phyloP scores from a whole-genome alignment of 352 stramenopile genomes.

The Globisporangium emineosum region DNA sequence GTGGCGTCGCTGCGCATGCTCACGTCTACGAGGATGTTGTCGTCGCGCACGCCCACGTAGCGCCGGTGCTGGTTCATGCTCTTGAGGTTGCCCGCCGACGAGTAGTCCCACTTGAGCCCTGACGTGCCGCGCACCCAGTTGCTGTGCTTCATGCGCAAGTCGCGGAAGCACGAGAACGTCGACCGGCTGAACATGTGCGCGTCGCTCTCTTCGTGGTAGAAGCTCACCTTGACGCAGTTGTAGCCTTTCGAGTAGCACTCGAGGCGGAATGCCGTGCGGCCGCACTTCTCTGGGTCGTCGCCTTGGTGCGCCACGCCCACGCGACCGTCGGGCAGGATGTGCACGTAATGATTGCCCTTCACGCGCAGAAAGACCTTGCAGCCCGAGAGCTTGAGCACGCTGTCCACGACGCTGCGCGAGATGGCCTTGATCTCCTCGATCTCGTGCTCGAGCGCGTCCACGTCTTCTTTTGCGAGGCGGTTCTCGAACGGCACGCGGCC shows the following conservation, averaged over 20 bases:
- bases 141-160: slow-evolving; percentile 78
- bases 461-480: slow-evolving; percentile 64
- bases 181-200: slow-evolving; percentile 84
- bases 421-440: slow-evolving; percentile 77
- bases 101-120: slow-evolving; percentile 81
- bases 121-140: slow-evolving; percentile 53
- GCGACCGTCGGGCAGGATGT: slow-evolving; percentile 41
- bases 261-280: slow-evolving; percentile 65
- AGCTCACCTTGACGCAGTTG: slow-evolving; percentile 87
- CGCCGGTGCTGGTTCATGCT: slow-evolving; percentile 89
- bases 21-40: slow-evolving; percentile 75
- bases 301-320: slow-evolving; percentile 53
- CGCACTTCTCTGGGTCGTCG: slow-evolving; percentile 40
- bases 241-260: slow-evolving; percentile 78
- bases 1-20: slow-evolving; percentile 82
- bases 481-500: slow-evolving; percentile 81
- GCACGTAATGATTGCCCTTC: slow-evolving; percentile 67
- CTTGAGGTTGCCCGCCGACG: slow-evolving; percentile 72
- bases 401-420: slow-evolving; percentile 62
- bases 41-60: slow-evolving; percentile 72
- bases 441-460: slow-evolving; percentile 63
- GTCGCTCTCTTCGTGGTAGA: slow-evolving; percentile 61
- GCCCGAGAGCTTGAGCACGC: slow-evolving; percentile 60
- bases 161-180: slow-evolving; percentile 82
- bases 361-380: slow-evolving; percentile 65